Evolutionary conservation across 2,329 filamentous ascomycete species (phyloP), one percentile per base, ranked within the genome.

Genomic region (Aureobasidium zeae): DNA sequence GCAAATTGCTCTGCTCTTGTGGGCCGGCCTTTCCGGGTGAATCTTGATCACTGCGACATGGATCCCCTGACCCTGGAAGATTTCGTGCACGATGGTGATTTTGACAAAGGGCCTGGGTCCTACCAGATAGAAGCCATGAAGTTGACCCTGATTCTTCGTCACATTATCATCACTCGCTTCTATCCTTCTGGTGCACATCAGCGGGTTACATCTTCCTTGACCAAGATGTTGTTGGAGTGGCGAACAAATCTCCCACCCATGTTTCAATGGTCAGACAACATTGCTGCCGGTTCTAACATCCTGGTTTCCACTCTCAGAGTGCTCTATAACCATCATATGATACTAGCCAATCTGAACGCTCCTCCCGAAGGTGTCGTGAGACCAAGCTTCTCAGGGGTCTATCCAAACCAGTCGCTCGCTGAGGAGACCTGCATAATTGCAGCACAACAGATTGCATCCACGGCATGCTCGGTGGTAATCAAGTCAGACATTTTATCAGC

Each of bases 1-100:
- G 48, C 51, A 10, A 46, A 44, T 21, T 52, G 44, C 22, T 35
- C 50, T 24, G 42, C 51, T 2, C 36, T 53, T 9, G 26, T 53
- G 12, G 51, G 51, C 6, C 48, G 51, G 8, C 47, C 51, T 2
- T 53, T 52, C 32, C 46, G 51, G 4, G 51, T 53, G 30, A 51
- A 53, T 17, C 51, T 52, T 31, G 35, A 43, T 16, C 48, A 48
- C 13, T 48, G 50, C 26, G 51, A 53, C 31, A 44, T 46, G 4
- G 48, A 52, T n/a, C 38, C 45, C 30, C 38, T 51, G 15, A 36
- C 43, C 9, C 32, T 44, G 16, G 44, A 47, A 21, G 51, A 53
- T 34, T 51, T 53, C 36, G 30, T 29, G 44, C 7, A 22, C 39
- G 49, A 31, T 29, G 47, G 32, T 2, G n/a, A n/a, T n/a, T n/a